Evolutionary conservation across 805 yeast genomes (phyloP), one percentile per base, ranked within the genome.

Genomic region (Saturnispora ahearnii): DNA sequence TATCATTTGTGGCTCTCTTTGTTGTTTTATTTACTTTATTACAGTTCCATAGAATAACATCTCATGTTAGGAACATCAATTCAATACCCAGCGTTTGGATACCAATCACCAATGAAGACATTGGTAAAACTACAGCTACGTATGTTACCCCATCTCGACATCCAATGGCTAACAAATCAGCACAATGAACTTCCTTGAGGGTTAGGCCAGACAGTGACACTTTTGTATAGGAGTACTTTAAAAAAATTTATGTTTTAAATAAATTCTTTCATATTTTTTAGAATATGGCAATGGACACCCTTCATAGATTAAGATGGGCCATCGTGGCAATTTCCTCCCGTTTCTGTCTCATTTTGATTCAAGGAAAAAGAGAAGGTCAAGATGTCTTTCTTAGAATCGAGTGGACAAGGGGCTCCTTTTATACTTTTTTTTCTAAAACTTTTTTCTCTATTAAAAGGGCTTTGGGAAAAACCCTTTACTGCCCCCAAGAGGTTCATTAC

Each of bases 51-150:
- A 72, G 98, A 50, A 67, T 87, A 7, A 69, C 81, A 50, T 73
- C 76, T 24, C 72, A 76, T 49, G 72, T 82, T 51, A 72, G 78
- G 47, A 70, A 82, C 45, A 60, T 89, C 53, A 77, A 79, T 51
- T 93, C 84, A 55, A 85, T 90, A 18, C 97, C 97, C 0, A 77
- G 84, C 53, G 68, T 78, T 21, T 88, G 87, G 62, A 73, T 89
- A 28, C 90, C 96, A 1, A 71, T 79, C 15, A 76, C 80, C 30
- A 65, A 72, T 6, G 81, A 76, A 51, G 87, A 82, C 57, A 62
- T 82, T 38, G 82, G 86, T 8, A 32, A 21, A 21, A 37, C 41
- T 21, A 15, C 28, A 7, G 13, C 44, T 24, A 29, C 28, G 34
- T 29, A n/a, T 22, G 13, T 42, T 36, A 62, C 72, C 72, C 68